Base-by-base conservation (phyloP, 257 asterid genomes). In the Linderniella brevidens region DNA sequence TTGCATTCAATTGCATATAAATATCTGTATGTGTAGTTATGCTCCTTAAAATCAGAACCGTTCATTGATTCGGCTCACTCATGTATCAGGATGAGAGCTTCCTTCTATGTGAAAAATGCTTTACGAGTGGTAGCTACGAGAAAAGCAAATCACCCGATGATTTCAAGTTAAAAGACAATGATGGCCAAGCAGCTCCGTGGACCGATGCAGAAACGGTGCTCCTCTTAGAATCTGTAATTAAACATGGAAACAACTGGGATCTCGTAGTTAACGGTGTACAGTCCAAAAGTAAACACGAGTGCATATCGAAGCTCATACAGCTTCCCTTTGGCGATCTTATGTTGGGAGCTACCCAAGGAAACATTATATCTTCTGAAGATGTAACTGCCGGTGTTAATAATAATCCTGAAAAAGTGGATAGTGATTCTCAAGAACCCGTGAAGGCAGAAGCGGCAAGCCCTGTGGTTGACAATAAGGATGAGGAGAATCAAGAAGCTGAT, bases 241-340 rank as follows among this genome's bases (percentile, higher is more conserved):
- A 84, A 73, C 90, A 84, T 53, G 95, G 97, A 63, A 93, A 78
- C 65, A 84, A 88, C 41, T 88, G 95, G 97, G 97, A 88, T 58
- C 86, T 78, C 59, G 86, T 84, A 55, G 65, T 86, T 50, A 69
- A 67, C 67, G 68, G 68, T 69, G 80, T 88, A 52, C 79, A 70
- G 67, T 72, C 84, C 11, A 88, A 84, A 78, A 80, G 65, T 60
- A 78, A 84, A 70, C 65, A 61, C 70, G 97, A 88, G 58, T 88
- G 97, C 60, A 80, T 88, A 74, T 74, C 82, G 46, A 84, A 78
- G 73, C 95, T 84, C 61, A 73, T 84, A 54, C 78, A 78, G 68
- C 77, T 88, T 46, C 97, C 97, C 9, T 76, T 88, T 53, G 95
- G 97, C 41, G 79, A 84, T 64, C 87, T 72, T 62, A 72, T 88